A percentile compares a stretch with the other conserved stretches of the same genome.
Conservation (phyloP, 2,329 filamentous ascomycete genomes). For the Endocalyx cinctus region DNA sequence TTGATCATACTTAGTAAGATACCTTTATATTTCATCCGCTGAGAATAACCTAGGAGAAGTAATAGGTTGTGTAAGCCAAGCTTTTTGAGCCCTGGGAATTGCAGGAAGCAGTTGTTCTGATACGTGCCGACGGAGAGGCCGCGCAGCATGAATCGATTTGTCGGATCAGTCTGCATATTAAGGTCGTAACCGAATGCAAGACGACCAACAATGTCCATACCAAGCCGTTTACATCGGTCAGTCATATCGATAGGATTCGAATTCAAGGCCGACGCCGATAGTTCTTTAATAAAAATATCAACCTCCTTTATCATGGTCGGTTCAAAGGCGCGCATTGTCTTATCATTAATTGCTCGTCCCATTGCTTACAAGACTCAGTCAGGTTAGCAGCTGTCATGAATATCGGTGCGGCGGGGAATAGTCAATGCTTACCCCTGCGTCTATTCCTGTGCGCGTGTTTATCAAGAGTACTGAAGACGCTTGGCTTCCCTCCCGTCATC, state of each 20-base stretch:
- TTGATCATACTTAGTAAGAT: background rate
- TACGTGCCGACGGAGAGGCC: conserved; percentile 1
- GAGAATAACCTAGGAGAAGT: background rate
- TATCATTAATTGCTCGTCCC: conserved; percentile 6
- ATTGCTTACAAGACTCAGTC: conserved; percentile 3
- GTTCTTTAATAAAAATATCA: conserved; percentile 7
- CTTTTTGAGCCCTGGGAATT: conserved; percentile 6
- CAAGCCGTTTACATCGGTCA: conserved; percentile 3
- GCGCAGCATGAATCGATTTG: conserved; percentile 6
- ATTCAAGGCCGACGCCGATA: background rate
- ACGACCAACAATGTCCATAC: conserved; percentile 8
- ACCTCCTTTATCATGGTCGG: conserved; percentile 9
- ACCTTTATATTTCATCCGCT: background rate
- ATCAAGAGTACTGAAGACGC: conserved; percentile 5
- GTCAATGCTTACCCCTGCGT: conserved; percentile 3
- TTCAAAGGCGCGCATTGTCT: conserved; percentile 9
- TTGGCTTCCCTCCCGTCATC: conserved; percentile 1
- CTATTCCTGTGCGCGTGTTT: conserved; percentile 6
- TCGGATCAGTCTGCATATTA: conserved; percentile 3
- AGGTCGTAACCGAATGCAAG: conserved; percentile 9
- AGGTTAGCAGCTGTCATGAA: background rate
- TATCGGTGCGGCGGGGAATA: conserved; percentile 1
- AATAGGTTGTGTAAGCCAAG: background rate
- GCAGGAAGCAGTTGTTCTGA: conserved; percentile 6
- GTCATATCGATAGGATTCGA: conserved; percentile 5